Evolutionary conservation across 305 asterid species (phyloP).

Genomic region (Stenogyne calaminthoides): DNA sequence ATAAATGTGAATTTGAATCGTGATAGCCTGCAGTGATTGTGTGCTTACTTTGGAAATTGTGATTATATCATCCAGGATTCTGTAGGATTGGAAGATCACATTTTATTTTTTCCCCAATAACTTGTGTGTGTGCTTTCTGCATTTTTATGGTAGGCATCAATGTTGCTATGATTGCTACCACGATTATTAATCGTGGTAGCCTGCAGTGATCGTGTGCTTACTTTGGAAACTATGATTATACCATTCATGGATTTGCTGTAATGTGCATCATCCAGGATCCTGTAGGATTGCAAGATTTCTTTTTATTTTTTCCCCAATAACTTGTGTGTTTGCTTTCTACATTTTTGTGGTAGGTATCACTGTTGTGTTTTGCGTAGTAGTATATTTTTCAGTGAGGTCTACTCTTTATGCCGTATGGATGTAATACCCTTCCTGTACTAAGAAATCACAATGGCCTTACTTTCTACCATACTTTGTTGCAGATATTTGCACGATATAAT

Average conservation of each 20-base stretch:
- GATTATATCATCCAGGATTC: not conserved
- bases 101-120: not conserved
- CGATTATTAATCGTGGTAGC: not conserved
- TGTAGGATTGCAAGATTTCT: slow-evolving; percentile 18
- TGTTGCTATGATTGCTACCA: not conserved
- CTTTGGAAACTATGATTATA: not conserved
- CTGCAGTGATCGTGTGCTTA: not conserved
- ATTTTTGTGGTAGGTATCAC: not conserved
- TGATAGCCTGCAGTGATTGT: too few relatives aligned
- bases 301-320: not conserved
- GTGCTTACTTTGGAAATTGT: not conserved
- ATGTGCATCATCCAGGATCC: slow-evolving; percentile 1
- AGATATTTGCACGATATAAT: slow-evolving; percentile 91
- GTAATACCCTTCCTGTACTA: not conserved
- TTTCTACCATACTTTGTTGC: slow-evolving; percentile 36
- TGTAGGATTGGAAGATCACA: slow-evolving; percentile 16
- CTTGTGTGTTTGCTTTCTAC: not conserved
- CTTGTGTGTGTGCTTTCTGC: not conserved
- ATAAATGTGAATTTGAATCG: not conserved
- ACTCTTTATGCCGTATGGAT: not conserved
- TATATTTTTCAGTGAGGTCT: not conserved
- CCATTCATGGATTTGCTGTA: not conserved
- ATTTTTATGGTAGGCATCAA: not conserved
- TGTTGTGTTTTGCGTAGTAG: not conserved
- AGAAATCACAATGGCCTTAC: not conserved